Evolutionary conservation across 176 grass and related monocot species (phyloP).

Genomic region (Ensete glaucum): DNA sequence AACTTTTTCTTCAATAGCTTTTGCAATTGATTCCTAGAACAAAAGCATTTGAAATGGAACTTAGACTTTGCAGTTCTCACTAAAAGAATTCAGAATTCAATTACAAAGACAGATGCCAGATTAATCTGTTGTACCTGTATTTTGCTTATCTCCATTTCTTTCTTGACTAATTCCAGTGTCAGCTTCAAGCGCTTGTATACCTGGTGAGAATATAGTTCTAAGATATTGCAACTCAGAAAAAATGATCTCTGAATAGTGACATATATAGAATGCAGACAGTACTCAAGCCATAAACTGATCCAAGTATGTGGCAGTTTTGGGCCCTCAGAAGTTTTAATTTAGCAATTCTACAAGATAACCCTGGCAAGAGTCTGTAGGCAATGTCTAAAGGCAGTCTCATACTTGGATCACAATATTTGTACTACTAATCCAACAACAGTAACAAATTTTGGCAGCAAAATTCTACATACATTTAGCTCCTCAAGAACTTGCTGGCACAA

Average conservation of each 20-base stretch:
- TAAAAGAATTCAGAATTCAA: slow-evolving; percentile 6
- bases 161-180: slow-evolving; percentile 92
- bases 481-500: slow-evolving; percentile 88
- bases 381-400: too few species aligned
- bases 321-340: too few species aligned
- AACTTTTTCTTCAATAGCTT: slow-evolving; percentile 99
- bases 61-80: slow-evolving; percentile 11
- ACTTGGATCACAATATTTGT: too few species aligned
- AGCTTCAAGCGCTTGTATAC: slow-evolving; percentile 90
- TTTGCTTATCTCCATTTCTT: slow-evolving; percentile 98
- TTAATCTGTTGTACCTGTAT: slow-evolving; percentile 47
- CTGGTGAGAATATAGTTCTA: slow-evolving; percentile 36
- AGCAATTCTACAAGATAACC: too few species aligned
- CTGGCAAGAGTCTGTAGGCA: too few species aligned
- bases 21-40: slow-evolving; percentile 94
- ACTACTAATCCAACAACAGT: neutral
- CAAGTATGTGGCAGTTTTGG: neutral
- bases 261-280: neutral
- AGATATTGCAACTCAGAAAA: neutral
- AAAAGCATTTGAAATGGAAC: neutral
- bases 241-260: neutral
- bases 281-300: neutral
- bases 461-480: slow-evolving; percentile 89
- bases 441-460: neutral
- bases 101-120: neutral